Conservation (phyloP, 805 yeast genomes). For the Kazachstania viticola region DNA sequence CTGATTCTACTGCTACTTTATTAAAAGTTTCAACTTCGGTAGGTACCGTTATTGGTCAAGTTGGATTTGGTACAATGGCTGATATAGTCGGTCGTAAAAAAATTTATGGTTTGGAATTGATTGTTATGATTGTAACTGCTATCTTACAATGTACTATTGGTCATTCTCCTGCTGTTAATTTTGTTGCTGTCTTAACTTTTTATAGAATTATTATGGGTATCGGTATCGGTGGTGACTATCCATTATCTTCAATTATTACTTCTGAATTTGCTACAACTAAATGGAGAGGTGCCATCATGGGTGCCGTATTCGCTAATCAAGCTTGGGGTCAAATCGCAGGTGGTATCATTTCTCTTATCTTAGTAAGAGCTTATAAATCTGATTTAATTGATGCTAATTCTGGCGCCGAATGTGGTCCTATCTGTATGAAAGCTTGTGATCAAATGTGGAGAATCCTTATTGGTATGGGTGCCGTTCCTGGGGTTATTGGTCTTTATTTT, state of each 20-base stretch:
- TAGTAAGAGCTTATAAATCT: conserved; percentile 67
- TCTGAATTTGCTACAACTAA: conserved; percentile 88
- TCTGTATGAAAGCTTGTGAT: conserved; percentile 70
- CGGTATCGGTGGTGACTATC: conserved; percentile 97
- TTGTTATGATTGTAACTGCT: conserved; percentile 72
- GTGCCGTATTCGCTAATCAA: conserved; percentile 92
- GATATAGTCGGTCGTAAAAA: conserved; percentile 78
- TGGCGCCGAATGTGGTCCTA: conserved; percentile 49
- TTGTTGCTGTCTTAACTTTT: conserved; percentile 62
- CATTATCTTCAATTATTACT: conserved; percentile 84
- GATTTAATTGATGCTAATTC: conserved; percentile 42
- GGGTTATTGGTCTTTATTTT: conserved; percentile 70
- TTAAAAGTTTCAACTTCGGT: conserved; percentile 84
- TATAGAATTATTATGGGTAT: conserved; percentile 86
- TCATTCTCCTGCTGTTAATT: conserved; percentile 55
- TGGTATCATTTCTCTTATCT: conserved; percentile 70
- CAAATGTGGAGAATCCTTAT: conserved; percentile 89
- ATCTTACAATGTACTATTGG: conserved; percentile 69
- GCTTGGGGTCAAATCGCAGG: conserved; percentile 92
- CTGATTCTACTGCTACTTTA: conserved; percentile 62
- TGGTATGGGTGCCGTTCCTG: conserved; percentile 89
- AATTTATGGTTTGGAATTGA: conserved; percentile 78
- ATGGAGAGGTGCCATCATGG: conserved; percentile 98
- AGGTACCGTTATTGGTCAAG: conserved; percentile 87
- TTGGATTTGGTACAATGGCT: conserved; percentile 73